Evolutionary conservation across 768 basidiomycete genomes (phyloP).

Genomic region (Lactarius quietus): DNA sequence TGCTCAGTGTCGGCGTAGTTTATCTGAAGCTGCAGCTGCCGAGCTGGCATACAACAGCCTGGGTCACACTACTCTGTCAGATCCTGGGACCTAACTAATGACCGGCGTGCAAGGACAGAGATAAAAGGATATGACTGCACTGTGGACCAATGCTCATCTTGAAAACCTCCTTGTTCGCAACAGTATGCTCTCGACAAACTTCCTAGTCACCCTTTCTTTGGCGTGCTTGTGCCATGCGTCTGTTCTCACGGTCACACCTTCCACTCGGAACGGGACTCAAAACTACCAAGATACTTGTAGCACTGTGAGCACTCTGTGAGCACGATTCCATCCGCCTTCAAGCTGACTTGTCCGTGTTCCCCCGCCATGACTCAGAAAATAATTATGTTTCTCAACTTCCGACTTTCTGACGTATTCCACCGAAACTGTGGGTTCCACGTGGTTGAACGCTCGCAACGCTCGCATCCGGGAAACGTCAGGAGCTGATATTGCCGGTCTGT

Average conservation of each 20-base stretch:
- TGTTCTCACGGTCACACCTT: background rate
- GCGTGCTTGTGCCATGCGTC: background rate
- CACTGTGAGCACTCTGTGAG: too few species aligned
- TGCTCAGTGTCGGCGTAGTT: background rate
- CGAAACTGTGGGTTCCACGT: background rate
- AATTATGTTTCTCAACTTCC: background rate
- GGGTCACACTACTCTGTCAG: background rate
- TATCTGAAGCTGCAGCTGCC: background rate
- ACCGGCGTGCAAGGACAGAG: background rate
- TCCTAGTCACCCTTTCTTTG: background rate
- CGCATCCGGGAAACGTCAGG: too few species aligned
- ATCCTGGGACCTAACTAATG: background rate
- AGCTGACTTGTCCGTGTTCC: too few species aligned
- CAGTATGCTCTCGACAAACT: slow-evolving; percentile 1
- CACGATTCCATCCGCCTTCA: too few species aligned
- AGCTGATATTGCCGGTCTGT: too few species aligned
- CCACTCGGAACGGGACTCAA: too few species aligned
- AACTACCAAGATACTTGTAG: background rate
- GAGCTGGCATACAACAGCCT: background rate
- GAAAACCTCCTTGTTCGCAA: background rate
- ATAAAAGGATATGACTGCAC: background rate
- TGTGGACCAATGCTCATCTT: background rate
- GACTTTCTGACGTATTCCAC: background rate
- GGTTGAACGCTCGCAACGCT: background rate
- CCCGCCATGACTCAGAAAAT: too few species aligned